These are phyloP conservation scores for Colletotrichum sp. DNA, from an alignment of 2,329 filamentous ascomycete genomes.

Conservation along the genomic window DNA sequence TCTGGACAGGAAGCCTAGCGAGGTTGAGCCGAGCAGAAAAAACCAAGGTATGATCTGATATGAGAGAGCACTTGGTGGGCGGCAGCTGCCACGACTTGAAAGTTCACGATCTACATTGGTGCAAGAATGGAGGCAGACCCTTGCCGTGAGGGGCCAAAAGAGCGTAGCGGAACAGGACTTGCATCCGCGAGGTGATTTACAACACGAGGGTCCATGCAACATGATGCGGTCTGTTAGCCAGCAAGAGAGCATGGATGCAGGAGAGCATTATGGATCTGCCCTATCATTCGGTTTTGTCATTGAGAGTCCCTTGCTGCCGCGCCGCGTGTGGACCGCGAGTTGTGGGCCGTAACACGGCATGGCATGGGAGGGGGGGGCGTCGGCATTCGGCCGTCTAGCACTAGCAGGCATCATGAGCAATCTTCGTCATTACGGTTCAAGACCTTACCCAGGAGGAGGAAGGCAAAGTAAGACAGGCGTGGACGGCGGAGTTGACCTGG, in stretches of 20 bases:
- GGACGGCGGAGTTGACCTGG: background rate
- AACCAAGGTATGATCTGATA: background rate
- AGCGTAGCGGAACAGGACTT: background rate
- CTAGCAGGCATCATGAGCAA: background rate
- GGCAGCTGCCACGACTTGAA: background rate
- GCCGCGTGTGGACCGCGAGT: background rate
- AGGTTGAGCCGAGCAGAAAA: background rate
- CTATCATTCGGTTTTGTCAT: background rate
- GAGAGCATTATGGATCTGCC: background rate
- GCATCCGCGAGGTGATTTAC: background rate
- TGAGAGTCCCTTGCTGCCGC: background rate
- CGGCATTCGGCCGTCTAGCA: background rate
- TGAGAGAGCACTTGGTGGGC: background rate
- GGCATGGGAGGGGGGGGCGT: background rate
- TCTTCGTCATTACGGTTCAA: conserved; percentile 6
- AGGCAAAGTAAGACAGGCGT: background rate
- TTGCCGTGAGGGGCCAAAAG: background rate
- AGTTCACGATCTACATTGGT: background rate
- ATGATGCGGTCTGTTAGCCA: background rate
- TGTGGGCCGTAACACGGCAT: conserved; percentile 1
- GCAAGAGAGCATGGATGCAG: background rate
- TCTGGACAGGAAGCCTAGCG: background rate
- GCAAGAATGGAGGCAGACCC: background rate
- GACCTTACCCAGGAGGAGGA: background rate
- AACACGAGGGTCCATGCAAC: background rate